Evolutionary conservation across 257 asterid species (phyloP), one percentile per base, ranked within the genome.

Genomic region (Asclepias syriaca): DNA sequence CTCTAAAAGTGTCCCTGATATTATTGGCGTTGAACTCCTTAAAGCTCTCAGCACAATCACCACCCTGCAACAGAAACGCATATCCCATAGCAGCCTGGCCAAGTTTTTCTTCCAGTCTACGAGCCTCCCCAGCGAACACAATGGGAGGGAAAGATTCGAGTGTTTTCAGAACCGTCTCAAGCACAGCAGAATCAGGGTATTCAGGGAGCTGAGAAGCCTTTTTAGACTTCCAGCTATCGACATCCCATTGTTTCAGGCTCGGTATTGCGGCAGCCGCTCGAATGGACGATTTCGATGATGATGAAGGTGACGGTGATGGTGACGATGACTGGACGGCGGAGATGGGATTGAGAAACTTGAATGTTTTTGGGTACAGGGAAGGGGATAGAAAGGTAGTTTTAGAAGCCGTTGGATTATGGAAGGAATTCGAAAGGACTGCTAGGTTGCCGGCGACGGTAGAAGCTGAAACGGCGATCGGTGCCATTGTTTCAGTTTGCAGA

Each of bases 11-110:
- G 60, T 90, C 97, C 80, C 97, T 83, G 67, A 88, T 90, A 68
- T 88, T 88, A 65, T 90, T 90, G 14, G 93, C 97, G 78, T 82
- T 85, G 79, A 88, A 88, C 69, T 90, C 97, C 51, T 88, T 88
- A 78, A 90, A 90, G 71, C 97, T 90, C 86, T 90, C 97, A 4
- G 96, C 97, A 75, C 97, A 90, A 71, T 90, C 97, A 22, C 97
- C 97, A 1, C 97, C 97, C 77, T 85, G 91, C 82, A 90, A 77
- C 15, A 90, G 78, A 50, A 88, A 90, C 12, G 97, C 89, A 55
- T 90, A 78, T 1, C 97, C 96, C 3, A 85, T 65, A 60, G 97
- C 96, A 63, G 96, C 97, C 79, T 85, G 90, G 0, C 86, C 89
- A 43, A 90, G 77, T 75, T 78, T 84, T 78, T 90, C 93, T 85